Conservation (phyloP, 148 eudicot species). For the Heliosperma pusillum region DNA sequence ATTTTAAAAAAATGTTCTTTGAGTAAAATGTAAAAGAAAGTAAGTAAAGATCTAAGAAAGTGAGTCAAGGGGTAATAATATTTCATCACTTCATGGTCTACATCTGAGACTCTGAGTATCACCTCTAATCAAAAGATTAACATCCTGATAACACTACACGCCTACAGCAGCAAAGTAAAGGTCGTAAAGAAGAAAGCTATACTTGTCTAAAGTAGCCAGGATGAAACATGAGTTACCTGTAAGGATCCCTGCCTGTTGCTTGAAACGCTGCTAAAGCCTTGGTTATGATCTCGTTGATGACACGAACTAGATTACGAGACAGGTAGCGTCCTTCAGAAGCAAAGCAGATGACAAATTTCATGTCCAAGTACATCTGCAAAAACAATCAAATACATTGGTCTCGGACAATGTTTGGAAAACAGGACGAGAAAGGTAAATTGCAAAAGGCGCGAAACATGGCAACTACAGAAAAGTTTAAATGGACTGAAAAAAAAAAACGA, state of each 20-base stretch:
- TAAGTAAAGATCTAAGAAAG: too few species aligned
- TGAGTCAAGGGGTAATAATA: too few species aligned
- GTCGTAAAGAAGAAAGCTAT: background rate
- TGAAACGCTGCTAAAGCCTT: constrained; percentile 72
- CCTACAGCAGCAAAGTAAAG: background rate
- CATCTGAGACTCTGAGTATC: too few species aligned
- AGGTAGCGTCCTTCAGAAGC: constrained; percentile 89
- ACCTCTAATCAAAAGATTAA: background rate
- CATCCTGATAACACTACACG: background rate
- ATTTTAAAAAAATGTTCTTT: too few species aligned
- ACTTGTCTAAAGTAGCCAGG: background rate
- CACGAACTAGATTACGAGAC: constrained; percentile 77
- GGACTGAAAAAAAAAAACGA: background rate
- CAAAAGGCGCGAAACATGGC: constrained; percentile 1
- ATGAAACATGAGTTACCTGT: constrained; percentile 45
- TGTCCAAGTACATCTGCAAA: constrained; percentile 86
- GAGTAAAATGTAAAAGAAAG: too few species aligned
- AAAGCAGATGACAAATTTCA: constrained; percentile 85
- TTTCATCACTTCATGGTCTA: too few species aligned
- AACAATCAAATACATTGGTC: constrained; percentile 1
- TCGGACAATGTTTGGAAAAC: background rate
- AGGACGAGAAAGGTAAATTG: background rate
- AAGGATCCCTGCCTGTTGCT: constrained; percentile 81
- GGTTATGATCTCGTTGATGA: constrained; percentile 68
- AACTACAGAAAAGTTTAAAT: background rate